Evolutionary conservation across 306 rosid species (phyloP), one percentile per base, ranked within the genome.

Genomic region (Trifolium repens): DNA sequence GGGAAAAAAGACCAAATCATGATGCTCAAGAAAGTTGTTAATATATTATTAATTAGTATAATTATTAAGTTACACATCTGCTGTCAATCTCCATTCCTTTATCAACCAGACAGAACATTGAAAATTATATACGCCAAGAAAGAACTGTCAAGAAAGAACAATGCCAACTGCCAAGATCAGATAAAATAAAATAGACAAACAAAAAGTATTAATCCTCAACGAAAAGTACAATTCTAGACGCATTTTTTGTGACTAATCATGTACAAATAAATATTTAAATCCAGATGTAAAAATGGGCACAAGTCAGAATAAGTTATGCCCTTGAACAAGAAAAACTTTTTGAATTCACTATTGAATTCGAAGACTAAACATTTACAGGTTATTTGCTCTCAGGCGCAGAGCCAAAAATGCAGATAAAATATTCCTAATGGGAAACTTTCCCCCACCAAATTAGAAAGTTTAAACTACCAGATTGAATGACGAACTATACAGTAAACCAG

Each of bases 291-390:
- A 81, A 74, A 19, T 19, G 27, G 66, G 67, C 10, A 13, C 19
- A 70, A 69, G 16, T 47, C 69, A 5, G n/a, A 60, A 66, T 71
- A 50, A 53, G 69, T 50, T 34, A 43, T 57, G 43, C 66, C 24
- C 43, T 60, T n/a, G 39, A 70, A 73, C 53, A 74, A 67, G 49
- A 72, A 62, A 73, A 69, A 61, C 27, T 9, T 65, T 40, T 74
- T 47, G 35, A 69, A 78, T 78, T 78, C 69, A 78, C 88, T 82
- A 72, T 82, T 59, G 78, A 78, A 73, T 65, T 88, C 54, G 80
- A 83, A 74, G 81, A 72, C 82, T 67, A 78, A 71, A 75, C 76
- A 91, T 87, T 88, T 89, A 91, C 92, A 88, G 72, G 88, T 81
- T 80, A 91, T 86, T 82, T 80, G 75, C 83, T 84, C 83, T 81